Conservation (phyloP, 257 asterid genomes). For the Penstemon eatonii region DNA sequence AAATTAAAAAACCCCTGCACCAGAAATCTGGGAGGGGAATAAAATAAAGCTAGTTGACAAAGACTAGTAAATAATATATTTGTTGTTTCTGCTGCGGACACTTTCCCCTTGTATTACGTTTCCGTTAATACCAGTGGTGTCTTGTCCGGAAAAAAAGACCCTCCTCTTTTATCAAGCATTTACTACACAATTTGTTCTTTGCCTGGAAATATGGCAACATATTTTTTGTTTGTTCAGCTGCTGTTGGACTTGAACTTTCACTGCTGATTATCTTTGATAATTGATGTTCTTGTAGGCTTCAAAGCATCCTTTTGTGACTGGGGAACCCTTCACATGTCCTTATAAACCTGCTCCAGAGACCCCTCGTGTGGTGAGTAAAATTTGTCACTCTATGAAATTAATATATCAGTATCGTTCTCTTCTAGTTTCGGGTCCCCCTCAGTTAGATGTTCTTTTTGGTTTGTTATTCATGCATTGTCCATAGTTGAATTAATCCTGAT, state of each 20-base stretch:
- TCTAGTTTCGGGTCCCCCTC: conserved; percentile 7
- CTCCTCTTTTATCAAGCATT: not conserved
- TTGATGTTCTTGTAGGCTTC: conserved; percentile 63
- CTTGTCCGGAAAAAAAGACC: not conserved
- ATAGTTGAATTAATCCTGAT: not conserved
- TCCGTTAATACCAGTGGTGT: no score
- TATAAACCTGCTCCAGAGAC: conserved; percentile 88
- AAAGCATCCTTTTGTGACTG: conserved; percentile 97
- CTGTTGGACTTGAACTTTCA: conserved; percentile 21
- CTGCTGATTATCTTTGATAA: conserved; percentile 27
- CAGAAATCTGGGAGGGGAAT: not conserved
- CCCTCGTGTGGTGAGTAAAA: conserved; percentile 78
- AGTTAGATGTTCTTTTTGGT: not conserved
- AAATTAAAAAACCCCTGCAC: conserved; percentile 15
- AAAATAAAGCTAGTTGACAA: conserved; percentile 8
- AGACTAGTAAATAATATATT: no score
- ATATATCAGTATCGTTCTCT: conserved; percentile 16
- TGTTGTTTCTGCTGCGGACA: no score
- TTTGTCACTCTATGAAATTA: conserved; percentile 12
- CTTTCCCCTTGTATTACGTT: no score
- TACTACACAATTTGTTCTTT: not conserved
- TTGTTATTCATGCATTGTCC: not conserved
- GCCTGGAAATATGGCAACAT: not conserved
- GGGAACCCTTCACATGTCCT: conserved; percentile 90
- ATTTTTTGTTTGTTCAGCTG: conserved; percentile 9